phyloP scores from a whole-genome alignment of 805 yeast species.

The Starmerella etchellsii region DNA sequence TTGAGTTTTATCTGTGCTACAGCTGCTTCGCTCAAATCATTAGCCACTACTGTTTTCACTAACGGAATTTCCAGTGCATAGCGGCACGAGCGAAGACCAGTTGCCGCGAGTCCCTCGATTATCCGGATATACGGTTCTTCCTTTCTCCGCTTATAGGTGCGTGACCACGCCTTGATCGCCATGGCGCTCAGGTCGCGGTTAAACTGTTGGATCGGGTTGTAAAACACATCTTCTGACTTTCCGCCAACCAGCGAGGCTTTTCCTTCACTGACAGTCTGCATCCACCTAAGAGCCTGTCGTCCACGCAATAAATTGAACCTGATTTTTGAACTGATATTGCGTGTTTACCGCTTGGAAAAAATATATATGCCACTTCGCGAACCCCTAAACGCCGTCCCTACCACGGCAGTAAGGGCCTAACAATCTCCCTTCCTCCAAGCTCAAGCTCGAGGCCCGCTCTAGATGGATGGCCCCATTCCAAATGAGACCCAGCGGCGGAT shows the following conservation, averaged over 20 bases:
- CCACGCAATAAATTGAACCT: neutral
- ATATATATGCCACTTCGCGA: neutral
- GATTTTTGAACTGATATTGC: neutral
- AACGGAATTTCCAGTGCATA: conserved; percentile 84
- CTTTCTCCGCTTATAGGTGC: conserved; percentile 32
- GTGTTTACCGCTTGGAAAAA: neutral
- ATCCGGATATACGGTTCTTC: conserved; percentile 47
- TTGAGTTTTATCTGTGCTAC: conserved; percentile 68
- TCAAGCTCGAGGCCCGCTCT: no score
- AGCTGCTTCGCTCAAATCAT: conserved; percentile 77
- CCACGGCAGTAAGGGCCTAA: no score
- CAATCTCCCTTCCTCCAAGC: no score
- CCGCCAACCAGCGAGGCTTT: conserved; percentile 72
- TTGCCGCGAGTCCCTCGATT: conserved; percentile 84
- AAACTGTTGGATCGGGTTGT: conserved; percentile 93
- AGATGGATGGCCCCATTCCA: no score
- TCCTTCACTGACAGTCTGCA: conserved; percentile 47
- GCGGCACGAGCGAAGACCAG: conserved; percentile 87
- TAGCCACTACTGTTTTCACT: conserved; percentile 65
- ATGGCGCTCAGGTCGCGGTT: conserved; percentile 81
- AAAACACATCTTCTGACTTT: conserved; percentile 72
- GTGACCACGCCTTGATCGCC: conserved; percentile 78
- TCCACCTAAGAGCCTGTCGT: neutral
- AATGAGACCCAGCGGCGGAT: neutral
- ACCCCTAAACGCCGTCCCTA: no score